These are phyloP conservation scores for Stramenopiles sp. DNA, from an alignment of 352 stramenopile genomes.

Conservation along the genomic window DNA sequence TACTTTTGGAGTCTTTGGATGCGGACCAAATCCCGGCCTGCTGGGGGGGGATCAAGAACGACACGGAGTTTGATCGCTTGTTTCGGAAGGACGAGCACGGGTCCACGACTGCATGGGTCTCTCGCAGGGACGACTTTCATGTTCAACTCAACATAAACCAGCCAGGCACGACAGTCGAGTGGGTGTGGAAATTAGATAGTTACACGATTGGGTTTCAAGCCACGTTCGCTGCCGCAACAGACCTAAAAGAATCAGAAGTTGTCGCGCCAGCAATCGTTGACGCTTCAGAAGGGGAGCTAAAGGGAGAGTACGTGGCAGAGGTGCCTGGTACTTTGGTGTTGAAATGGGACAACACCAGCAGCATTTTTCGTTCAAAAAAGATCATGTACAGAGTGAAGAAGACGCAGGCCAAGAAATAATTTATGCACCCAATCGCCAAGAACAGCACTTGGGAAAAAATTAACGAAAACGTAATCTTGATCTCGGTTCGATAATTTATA, in stretches of 20 bases:
- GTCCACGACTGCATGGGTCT: not conserved
- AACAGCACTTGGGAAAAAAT: no score
- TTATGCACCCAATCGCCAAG: no score
- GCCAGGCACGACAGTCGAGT: not conserved
- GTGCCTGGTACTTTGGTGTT: not conserved
- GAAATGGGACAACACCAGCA: slow-evolving; percentile 2
- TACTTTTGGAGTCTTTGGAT: slow-evolving; percentile 3
- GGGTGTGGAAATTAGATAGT: not conserved
- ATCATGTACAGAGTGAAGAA: not conserved
- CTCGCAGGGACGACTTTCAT: not conserved
- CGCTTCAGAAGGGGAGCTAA: not conserved
- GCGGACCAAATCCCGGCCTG: slow-evolving; percentile 6
- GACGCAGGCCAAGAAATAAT: no score
- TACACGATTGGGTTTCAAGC: slow-evolving; percentile 9
- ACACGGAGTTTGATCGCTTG: not conserved
- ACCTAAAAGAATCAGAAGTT: not conserved
- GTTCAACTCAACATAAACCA: not conserved
- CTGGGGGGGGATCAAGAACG: slow-evolving; percentile 8
- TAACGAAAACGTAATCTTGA: no score
- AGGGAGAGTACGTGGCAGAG: not conserved
- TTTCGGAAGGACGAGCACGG: slow-evolving; percentile 8
- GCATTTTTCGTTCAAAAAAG: slow-evolving; percentile 2
- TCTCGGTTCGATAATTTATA: no score
- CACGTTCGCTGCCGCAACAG: not conserved
- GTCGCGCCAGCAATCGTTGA: not conserved